phyloP scores from a whole-genome alignment of 345 rosid species.

The Laguncularia racemosa region DNA sequence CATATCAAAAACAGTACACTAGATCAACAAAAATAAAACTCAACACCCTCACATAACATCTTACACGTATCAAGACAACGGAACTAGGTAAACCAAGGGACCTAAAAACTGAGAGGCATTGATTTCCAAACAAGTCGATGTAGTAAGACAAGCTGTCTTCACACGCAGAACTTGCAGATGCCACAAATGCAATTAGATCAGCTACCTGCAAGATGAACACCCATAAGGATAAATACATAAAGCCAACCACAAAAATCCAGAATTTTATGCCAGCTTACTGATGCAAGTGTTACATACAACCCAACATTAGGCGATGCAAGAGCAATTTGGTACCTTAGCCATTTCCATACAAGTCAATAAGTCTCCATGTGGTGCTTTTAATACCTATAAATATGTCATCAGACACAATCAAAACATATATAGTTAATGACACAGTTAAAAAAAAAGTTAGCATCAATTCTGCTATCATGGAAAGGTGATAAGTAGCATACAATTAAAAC shows the following conservation, averaged over 20 bases:
- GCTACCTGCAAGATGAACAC: conserved; percentile 48
- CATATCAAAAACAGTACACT: not conserved
- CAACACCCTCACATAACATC: conserved; percentile 13
- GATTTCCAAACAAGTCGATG: conserved; percentile 79
- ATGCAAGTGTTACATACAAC: not conserved
- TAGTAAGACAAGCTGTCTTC: conserved; percentile 42
- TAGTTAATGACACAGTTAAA: not conserved
- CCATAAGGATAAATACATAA: not conserved
- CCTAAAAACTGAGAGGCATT: conserved; percentile 80
- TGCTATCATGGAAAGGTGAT: no score
- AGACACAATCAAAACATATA: not conserved
- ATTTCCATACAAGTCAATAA: conserved; percentile 76
- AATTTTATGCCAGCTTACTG: not conserved
- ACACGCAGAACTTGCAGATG: conserved; percentile 47
- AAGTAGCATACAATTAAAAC: no score
- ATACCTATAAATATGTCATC: conserved; percentile 26
- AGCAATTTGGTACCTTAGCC: conserved; percentile 58
- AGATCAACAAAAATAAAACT: not conserved
- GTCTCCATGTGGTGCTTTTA: conserved; percentile 87
- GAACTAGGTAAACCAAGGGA: conserved; percentile 88
- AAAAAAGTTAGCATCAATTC: not conserved
- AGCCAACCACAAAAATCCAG: not conserved
- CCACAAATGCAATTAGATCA: conserved; percentile 93
- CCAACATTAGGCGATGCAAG: not conserved
- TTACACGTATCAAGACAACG: conserved; percentile 77